Base-by-base conservation (phyloP, 768 basidiomycete genomes). In the Rickenella mellea region DNA sequence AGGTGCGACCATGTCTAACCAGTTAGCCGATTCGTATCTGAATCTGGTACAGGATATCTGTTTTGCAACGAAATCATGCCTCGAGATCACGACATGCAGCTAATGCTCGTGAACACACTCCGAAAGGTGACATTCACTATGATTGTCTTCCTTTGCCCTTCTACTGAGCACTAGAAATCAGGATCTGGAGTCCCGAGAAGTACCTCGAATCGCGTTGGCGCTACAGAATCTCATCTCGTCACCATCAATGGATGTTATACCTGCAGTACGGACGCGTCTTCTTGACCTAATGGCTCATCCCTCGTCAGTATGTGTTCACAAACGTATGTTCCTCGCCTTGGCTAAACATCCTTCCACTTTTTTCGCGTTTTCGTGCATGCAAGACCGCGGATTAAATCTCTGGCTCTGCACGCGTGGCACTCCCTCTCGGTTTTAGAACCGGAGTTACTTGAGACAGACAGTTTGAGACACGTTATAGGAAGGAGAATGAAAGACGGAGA, bases 51-150 rank as follows among this genome's bases (percentile, higher is more conserved):
- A 91, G 87, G 86, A 10, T 90, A 90, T 61, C 59, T 81, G 6
- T 89, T 86, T 55, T 89, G 87, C 53, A 59, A 70, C 41, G 77
- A 83, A 54, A 58, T 85, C 17, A 86, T 91, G 78, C 73, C 76
- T 28, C 52, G 63, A 6, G 58, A 69, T 27, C 77, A 88, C 53
- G 85, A 88, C 46, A 65, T 89, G 25, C 73, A 77, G 39, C 65
- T 92, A 19, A 88, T 92, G 82, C 69, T 90, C 17, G 79, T 91
- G 44, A 92, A 92, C 50, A 89, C 88, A 4, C 56, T 89, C 26
- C 78, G 86, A 48, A 91, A 91, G 71, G 88, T 79, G 51, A 27
- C 30, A 45, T 10, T 21, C 2, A 40, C 17, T 39, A 40, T 39
- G 11, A 44, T n/a, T 15, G 4, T 15, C 40, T 17, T 32, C 6